Base-by-base conservation (phyloP, 345 rosid species). In the Brassica nigra region DNA sequence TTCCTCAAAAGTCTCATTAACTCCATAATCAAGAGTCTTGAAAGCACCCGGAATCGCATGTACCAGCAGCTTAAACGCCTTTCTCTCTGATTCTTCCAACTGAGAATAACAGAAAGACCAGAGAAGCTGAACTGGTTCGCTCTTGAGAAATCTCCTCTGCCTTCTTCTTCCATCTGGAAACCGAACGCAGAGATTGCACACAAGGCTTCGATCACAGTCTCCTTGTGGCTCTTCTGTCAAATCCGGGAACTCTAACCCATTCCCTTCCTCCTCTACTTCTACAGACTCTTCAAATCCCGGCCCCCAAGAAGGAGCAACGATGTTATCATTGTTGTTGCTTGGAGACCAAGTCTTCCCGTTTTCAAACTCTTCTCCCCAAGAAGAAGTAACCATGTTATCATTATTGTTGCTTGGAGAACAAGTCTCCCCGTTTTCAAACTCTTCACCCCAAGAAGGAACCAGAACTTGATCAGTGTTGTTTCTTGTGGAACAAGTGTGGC, bases 121-220 rank as follows among this genome's bases (percentile, higher is more conserved):
- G 2, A 92, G 84, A 74, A 92, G 86, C 89, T 88, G 95, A 68
- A 91, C 68, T 0, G 91, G 91, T 74, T 95, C 97, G 66, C 83
- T 82, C 37, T 84, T 87, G 15, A 90, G 81, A 81, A 95, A 95
- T 72, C 73, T 89, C 71, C 99, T 86, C 82, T 90, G 94, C 52
- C 82, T 80, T 82, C 94, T 92, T 58, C 84, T 91, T 44, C 98
- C 99, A 81, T 90, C 92, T 30, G 98, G 98, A 70, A 92, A 89
- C 20, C 99, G 93, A 62, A 95, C 80, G 68, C 97, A 94, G 28
- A 95, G 86, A 84, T 89, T 84, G 75, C 99, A 92, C 59, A 92
- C 78, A 44, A 88, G 74, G 71, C 81, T 88, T 77, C 85, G 85
- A 71, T 95, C 94, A 0, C 72, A 57, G 10, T 57, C 62, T 34